A percentile compares a stretch with the other conserved stretches of the same genome.
These are phyloP conservation scores for Pythium folliculosum DNA, from an alignment of 352 stramenopile genomes.

Conservation along the genomic window DNA sequence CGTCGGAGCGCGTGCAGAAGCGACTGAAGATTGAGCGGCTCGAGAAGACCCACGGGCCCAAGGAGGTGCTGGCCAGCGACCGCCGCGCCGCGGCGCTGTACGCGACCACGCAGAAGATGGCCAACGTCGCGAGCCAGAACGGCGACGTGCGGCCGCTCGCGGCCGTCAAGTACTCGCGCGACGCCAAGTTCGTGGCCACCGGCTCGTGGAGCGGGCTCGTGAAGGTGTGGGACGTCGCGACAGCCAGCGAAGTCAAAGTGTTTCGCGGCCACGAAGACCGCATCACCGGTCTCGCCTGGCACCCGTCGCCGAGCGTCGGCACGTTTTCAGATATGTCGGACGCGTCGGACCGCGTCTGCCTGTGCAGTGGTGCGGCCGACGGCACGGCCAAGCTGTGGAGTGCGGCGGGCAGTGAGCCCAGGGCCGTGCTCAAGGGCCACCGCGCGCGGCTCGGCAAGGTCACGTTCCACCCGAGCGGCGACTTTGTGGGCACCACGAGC, in stretches of 20 bases:
- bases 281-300: constrained; percentile 86
- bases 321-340: constrained; percentile 67
- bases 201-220: constrained; percentile 94
- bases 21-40: constrained; percentile 59
- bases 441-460: constrained; percentile 81
- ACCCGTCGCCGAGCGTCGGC: constrained; percentile 39
- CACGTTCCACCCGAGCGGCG: constrained; percentile 94
- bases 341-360: constrained; percentile 49
- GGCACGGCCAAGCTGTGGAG: constrained; percentile 79
- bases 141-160: constrained; percentile 91
- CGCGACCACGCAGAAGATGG: constrained; percentile 68
- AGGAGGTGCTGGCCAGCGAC: constrained; percentile 56
- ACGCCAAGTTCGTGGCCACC: constrained; percentile 77
- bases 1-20: constrained; percentile 56
- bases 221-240: constrained; percentile 92
- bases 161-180: constrained; percentile 60
- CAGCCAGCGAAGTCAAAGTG: constrained; percentile 62
- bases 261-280: constrained; percentile 89
- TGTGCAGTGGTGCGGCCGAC: constrained; percentile 83
- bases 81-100: constrained; percentile 82
- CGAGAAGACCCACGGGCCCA: constrained; percentile 36
- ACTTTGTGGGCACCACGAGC: constrained; percentile 93
- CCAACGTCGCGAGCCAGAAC: constrained; percentile 93
- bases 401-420: constrained; percentile 45
- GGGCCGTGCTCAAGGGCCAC: constrained; percentile 71